Conservation (phyloP, 2,329 filamentous ascomycete genomes). For the Tolypocladium inflatum region DNA sequence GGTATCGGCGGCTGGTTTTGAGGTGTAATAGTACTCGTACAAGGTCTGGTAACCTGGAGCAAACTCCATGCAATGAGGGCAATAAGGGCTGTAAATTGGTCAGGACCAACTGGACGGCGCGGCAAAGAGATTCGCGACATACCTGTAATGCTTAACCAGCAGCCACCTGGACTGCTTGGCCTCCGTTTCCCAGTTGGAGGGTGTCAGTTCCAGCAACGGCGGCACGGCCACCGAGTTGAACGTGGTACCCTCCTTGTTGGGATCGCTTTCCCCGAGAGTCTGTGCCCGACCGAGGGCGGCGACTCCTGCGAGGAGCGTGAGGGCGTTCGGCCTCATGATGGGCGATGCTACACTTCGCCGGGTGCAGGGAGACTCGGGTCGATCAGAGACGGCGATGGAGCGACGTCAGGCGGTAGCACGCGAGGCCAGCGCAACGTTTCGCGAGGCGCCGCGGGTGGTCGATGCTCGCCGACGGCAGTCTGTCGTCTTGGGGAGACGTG, state of each 20-base stretch:
- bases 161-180: constrained; percentile 43
- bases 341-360: constrained; percentile 4
- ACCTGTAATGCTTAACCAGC: constrained; percentile 61
- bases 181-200: constrained; percentile 46
- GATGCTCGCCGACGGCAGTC: neutral
- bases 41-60: constrained; percentile 83
- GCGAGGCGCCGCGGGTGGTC: neutral
- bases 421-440: neutral
- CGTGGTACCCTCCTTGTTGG: constrained; percentile 35
- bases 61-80: constrained; percentile 66
- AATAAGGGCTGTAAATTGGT: constrained; percentile 39
- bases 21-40: constrained; percentile 93
- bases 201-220: constrained; percentile 50
- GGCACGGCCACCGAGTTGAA: constrained; percentile 63
- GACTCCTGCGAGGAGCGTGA: constrained; percentile 37
- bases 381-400: neutral
- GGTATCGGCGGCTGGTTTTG: constrained; percentile 54
- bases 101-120: constrained; percentile 11
- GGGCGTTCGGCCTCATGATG: constrained; percentile 23
- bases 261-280: constrained; percentile 22
- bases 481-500: neutral
- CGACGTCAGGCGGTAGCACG: neutral
- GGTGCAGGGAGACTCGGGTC: neutral
- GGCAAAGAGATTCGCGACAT: constrained; percentile 5
- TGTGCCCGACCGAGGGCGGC: constrained; percentile 23